Conservation (phyloP, 768 basidiomycete species). For the Leccinum subtestaceum region DNA sequence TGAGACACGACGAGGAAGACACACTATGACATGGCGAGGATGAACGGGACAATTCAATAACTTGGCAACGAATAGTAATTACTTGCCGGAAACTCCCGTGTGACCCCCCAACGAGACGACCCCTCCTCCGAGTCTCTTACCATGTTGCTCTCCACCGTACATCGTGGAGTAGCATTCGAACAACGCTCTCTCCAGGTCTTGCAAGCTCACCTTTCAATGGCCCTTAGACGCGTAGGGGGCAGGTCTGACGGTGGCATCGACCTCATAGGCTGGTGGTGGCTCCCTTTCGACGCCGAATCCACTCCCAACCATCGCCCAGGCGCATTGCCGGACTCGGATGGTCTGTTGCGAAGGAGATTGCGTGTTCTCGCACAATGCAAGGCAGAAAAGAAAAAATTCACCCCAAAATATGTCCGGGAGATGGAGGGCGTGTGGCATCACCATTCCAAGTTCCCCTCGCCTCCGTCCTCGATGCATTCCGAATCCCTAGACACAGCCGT, state of each 20-base stretch:
- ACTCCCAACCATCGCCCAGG: neutral
- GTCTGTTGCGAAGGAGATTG: constrained; percentile 45
- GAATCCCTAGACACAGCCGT: neutral
- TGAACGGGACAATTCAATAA: neutral
- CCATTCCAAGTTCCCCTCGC: constrained; percentile 1
- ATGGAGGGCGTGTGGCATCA: constrained; percentile 82
- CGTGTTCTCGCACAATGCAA: constrained; percentile 89
- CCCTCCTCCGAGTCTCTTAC: constrained; percentile 5
- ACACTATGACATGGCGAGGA: constrained; percentile 44
- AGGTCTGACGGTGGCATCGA: constrained; percentile 88
- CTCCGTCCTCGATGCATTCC: neutral
- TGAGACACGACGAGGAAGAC: constrained; percentile 14
- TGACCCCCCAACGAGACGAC: constrained; percentile 19
- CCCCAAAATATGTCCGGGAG: constrained; percentile 82
- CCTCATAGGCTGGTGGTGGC: constrained; percentile 91
- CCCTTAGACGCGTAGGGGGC: constrained; percentile 76
- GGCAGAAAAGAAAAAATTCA: constrained; percentile 77
- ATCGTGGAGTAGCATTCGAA: constrained; percentile 76
- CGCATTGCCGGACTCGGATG: constrained; percentile 16
- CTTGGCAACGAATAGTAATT: neutral
- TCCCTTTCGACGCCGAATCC: constrained; percentile 41
- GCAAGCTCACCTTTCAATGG: constrained; percentile 71
- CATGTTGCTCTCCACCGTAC: constrained; percentile 46
- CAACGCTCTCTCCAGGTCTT: constrained; percentile 60
- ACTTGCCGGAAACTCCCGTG: constrained; percentile 20